Base-by-base conservation (phyloP, 805 yeast species). In the Wickerhamiella alocasiicola region DNA sequence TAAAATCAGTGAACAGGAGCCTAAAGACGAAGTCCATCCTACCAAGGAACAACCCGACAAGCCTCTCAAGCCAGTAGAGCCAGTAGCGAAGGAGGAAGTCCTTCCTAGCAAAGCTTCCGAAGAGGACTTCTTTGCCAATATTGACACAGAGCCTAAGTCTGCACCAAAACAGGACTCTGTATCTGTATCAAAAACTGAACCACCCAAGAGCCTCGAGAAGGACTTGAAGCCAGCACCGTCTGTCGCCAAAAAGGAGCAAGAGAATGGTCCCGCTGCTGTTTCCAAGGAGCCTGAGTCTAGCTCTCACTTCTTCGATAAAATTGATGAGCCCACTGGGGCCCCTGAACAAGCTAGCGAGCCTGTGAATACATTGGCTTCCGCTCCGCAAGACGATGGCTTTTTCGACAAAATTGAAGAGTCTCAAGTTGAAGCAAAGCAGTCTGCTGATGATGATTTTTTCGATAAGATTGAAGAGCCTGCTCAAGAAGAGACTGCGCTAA, bases 341-440 rank as follows among this genome's bases (percentile, higher is more conserved):
- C 20, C n/a, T 17, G 27, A 13, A 6, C 9, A 12, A 19, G 26
- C 18, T 20, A 3, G n/a, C 12, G 3, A 31, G 13, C 9, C 35
- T 11, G 23, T 18, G n/a, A n/a, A 21, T 6, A n/a, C 29, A n/a
- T 13, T 19, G 26, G n/a, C n/a, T n/a, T n/a, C n/a, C n/a, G 4
- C 9, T 19, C 18, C 9, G 19, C 36, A 28, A 2, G 42, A 42
- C 27, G 42, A 23, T 19, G 35, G 33, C 32, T 42, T 42, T 33
- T 37, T 42, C 17, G 29, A 23, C 19, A 13, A 35, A 6, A 23
- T 35, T 13, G 47, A 31, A 13, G 39, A 45, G 17, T 20, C 25
- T 3, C 28, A 34, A 7, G 5, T 15, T 9, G 16, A 28, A 9
- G 31, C 9, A 9, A n/a, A 27, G 13, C 9, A 32, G n/a, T 17